phyloP scores from a whole-genome alignment of 2,329 filamentous ascomycete species.

The Colletotrichum lentis region DNA sequence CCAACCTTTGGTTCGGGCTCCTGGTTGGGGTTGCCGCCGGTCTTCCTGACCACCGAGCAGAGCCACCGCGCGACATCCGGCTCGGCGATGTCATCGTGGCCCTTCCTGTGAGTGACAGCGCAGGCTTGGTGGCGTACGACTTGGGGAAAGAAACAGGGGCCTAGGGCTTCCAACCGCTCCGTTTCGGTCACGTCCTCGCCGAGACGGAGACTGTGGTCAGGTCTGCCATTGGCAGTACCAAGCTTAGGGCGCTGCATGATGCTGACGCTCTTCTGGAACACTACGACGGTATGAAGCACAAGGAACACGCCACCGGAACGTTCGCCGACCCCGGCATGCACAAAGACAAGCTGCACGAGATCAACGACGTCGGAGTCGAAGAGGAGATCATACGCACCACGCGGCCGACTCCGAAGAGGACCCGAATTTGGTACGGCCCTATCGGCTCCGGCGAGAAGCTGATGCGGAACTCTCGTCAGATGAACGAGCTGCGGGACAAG shows the following conservation, averaged over 20 bases:
- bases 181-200: constrained; percentile 41
- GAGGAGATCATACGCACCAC: constrained; percentile 22
- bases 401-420: constrained; percentile 35
- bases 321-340: too few species aligned
- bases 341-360: constrained; percentile 41
- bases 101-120: constrained; percentile 40
- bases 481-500: constrained; percentile 43
- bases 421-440: constrained; percentile 47
- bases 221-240: constrained; percentile 47
- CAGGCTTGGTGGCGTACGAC: constrained; percentile 46
- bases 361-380: constrained; percentile 18
- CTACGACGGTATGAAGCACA: too few species aligned
- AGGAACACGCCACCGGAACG: too few species aligned
- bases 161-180: constrained; percentile 42
- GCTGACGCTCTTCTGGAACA: too few species aligned
- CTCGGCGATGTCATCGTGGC: constrained; percentile 51
- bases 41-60: constrained; percentile 42
- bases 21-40: constrained; percentile 50
- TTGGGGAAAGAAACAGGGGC: constrained; percentile 46
- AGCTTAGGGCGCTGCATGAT: too few species aligned
- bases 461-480: constrained; percentile 41
- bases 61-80: constrained; percentile 47
- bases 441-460: constrained; percentile 48
- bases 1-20: constrained; percentile 49
- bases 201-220: constrained; percentile 45